Base-by-base conservation (phyloP, 345 rosid genomes). In the Rhodamnia argentea region DNA sequence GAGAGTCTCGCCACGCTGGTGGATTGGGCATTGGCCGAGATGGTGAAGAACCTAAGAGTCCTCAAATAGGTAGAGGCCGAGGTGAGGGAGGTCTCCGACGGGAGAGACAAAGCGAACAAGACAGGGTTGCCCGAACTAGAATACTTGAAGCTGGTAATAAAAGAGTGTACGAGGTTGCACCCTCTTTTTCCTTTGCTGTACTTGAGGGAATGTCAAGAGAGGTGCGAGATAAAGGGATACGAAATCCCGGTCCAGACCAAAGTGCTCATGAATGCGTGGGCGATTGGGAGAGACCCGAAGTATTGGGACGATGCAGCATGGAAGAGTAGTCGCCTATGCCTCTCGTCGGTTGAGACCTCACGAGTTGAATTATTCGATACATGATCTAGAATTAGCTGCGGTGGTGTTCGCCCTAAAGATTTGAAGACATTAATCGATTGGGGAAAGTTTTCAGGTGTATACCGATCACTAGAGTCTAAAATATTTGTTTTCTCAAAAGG, bases 1-100 rank as follows among this genome's bases (percentile, higher is more conserved):
- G 92, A 91, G 7, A 87, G 92, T 52, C 87, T 89, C 22, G 26
- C 89, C 14, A 86, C 88, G 62, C 14, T 14, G 27, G 29, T 88
- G 6, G 89, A 86, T 3, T 88, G 90, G 92, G 89, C 90, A 26
- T 85, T 90, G 90, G 59, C 88, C 5, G 89, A 90, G 52, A 6
- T 89, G 62, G 14, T 89, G 29, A 90, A 52, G 13, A 88, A 91
- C 42, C 96, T 89, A 22, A 53, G 74, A 18, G 6, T 81, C 57
- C 85, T 91, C 83, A 62, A 86, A 20, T 86, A 85, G 86, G 92
- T 89, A 56, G 90, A 86, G 55, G 70, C 52, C 14, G 88, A 90
- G 86, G 89, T 85, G 24, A 86, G 91, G 52, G 8, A 50, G 6
- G 85, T 90, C 13, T 87, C 84, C 81, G 83, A 55, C 4, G 18